phyloP scores from a whole-genome alignment of 108 stramenopile species.

The Cafeteria roenbergensis region DNA sequence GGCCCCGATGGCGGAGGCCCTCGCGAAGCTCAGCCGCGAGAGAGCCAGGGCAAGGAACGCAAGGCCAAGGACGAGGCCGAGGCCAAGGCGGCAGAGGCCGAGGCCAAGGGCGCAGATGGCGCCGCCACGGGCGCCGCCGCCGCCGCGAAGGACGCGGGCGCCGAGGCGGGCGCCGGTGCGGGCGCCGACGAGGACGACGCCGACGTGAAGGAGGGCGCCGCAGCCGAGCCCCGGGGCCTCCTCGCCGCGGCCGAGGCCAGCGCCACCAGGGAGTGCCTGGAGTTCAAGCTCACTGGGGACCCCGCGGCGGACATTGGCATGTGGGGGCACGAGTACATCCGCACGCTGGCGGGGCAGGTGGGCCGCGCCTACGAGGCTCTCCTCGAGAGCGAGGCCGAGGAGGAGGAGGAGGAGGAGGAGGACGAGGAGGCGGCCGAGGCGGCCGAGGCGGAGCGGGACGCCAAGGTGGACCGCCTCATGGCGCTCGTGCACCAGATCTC shows the following conservation, averaged over 20 bases:
- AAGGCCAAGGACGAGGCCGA: too few species aligned
- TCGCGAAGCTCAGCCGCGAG: too few species aligned
- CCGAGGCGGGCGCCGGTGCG: too few species aligned
- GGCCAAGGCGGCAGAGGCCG: too few species aligned
- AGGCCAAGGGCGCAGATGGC: too few species aligned
- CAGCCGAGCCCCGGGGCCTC: too few species aligned
- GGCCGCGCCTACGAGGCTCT: conserved; percentile 82
- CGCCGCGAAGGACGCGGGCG: too few species aligned
- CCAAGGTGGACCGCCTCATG: conserved; percentile 54
- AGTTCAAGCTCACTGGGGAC: conserved; percentile 72
- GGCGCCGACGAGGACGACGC: too few species aligned
- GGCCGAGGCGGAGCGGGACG: neutral
- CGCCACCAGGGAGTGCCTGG: conserved; percentile 68
- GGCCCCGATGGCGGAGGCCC: too few species aligned
- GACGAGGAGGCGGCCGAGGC: neutral
- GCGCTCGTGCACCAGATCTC: conserved; percentile 87
- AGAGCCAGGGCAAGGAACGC: too few species aligned
- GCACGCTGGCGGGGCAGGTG: conserved; percentile 84
- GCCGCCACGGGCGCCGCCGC: too few species aligned
- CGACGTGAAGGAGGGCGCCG: too few species aligned
- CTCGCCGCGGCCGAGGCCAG: conserved; percentile 5
- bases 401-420: conserved; percentile 1
- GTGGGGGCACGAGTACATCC: conserved; percentile 97
- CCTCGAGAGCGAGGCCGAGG: conserved; percentile 17
- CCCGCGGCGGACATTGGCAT: conserved; percentile 61